Conservation (phyloP, 176 grass and related monocot genomes). For the Microstegium vimineum region DNA sequence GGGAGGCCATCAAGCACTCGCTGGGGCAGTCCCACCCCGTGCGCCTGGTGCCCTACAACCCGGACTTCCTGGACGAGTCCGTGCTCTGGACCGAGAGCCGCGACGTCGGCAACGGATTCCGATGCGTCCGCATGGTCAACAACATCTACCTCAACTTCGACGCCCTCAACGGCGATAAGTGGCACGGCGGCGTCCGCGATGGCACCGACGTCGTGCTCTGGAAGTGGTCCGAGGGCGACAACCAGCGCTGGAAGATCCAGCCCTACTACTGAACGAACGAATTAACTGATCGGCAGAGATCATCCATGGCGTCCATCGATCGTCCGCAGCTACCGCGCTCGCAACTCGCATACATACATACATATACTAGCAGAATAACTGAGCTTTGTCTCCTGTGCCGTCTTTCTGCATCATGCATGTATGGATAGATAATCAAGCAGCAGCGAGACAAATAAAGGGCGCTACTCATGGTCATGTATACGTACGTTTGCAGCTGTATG, state of each 20-base stretch:
- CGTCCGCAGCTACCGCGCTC: too few species aligned
- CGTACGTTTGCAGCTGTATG: too few species aligned
- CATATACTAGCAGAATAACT: too few species aligned
- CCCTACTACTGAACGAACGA: neutral
- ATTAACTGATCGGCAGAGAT: neutral
- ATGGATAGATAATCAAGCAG: too few species aligned
- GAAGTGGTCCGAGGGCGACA: slow-evolving; percentile 94
- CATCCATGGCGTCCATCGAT: neutral
- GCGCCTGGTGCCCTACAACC: slow-evolving; percentile 50
- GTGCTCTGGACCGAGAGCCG: slow-evolving; percentile 77
- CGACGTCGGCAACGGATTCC: slow-evolving; percentile 61
- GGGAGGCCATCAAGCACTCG: slow-evolving; percentile 85
- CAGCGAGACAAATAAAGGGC: too few species aligned
- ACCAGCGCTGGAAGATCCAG: slow-evolving; percentile 77
- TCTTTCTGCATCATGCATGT: too few species aligned
- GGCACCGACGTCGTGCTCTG: slow-evolving; percentile 70
- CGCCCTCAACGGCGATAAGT: slow-evolving; percentile 64
- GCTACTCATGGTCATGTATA: too few species aligned
- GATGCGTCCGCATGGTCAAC: slow-evolving; percentile 73
- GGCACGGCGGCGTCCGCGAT: slow-evolving; percentile 68
- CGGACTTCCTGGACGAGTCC: slow-evolving; percentile 59
- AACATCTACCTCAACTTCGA: slow-evolving; percentile 81
- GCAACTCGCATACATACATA: too few species aligned
- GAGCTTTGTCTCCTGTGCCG: too few species aligned
- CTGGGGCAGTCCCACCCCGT: slow-evolving; percentile 74